Evolutionary conservation across 139 green algal genomes (phyloP), one percentile per base, ranked within the genome.

Genomic region (Volvox reticuliferus): DNA sequence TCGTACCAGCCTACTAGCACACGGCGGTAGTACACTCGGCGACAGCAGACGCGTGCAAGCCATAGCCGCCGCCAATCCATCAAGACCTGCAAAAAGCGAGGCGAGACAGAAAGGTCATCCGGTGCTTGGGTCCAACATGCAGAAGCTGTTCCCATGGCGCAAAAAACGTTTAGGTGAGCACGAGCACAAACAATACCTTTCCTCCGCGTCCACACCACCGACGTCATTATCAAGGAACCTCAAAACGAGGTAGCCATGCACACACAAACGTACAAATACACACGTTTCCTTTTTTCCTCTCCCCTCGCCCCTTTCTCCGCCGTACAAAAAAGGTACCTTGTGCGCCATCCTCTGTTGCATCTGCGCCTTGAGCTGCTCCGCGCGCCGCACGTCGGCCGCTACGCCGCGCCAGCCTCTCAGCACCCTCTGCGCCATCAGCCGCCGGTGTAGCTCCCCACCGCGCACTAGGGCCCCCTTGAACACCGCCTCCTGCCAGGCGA

Each of bases 1-100:
- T 89, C 76, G 28, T 90, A 88, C 93, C 93, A 95, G 68, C 88
- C 86, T 12, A 78, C 44, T 30, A 95, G 88, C 36, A 79, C 86
- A 81, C 91, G 91, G 18, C 92, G 87, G 22, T 62, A 68, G 76
- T 87, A 87, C 33, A 91, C 35, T 24, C 83, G 77, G 0, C 87
- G 91, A n/a, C 82, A 62, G 22, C 35, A n/a, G 2, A 37, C 20
- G 22, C 71, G 69, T 1, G 80, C 91, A 14, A 91, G 75, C 75
- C 78, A 81, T 44, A 71, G 65, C 63, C 28, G n/a, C 30, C 88
- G 78, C 78, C 35, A 62, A 37, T 62, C 37, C 3, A 2, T 62
- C 63, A 91, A 68, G n/a, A 65, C 78, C 77, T 85, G 12, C 33
- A 68, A 5, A 55, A 9, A 9, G 44, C 44, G 44, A 55, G 44